A percentile compares a stretch with the other conserved stretches of the same genome.
These are phyloP conservation scores for Rubus idaeus DNA, from an alignment of 306 rosid species.

Conservation along the genomic window DNA sequence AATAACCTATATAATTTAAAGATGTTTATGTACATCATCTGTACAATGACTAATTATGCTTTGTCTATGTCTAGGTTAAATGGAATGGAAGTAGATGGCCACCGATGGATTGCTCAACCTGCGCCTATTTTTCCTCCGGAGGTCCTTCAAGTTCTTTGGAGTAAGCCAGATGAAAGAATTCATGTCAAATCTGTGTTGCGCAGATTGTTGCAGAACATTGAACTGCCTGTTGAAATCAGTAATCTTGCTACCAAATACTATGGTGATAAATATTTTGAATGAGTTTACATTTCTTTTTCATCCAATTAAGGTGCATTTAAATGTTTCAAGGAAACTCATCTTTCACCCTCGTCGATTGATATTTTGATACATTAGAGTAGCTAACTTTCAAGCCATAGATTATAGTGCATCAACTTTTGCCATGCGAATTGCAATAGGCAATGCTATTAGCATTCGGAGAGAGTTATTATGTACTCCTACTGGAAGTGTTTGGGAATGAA, in stretches of 20 bases:
- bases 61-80: constrained; percentile 17
- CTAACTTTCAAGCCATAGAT: background rate
- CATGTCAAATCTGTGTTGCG: constrained; percentile 11
- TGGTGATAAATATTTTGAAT: background rate
- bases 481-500: background rate
- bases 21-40: background rate
- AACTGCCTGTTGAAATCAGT: background rate
- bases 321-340: background rate
- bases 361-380: background rate
- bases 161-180: constrained; percentile 24
- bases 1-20: background rate
- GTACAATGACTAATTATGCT: background rate
- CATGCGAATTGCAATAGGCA: background rate
- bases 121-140: constrained; percentile 26
- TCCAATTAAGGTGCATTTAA: background rate
- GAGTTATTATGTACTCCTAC: background rate
- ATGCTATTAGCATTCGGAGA: background rate
- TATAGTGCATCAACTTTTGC: background rate
- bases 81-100: constrained; percentile 19
- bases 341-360: background rate
- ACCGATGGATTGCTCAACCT: constrained; percentile 25
- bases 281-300: background rate
- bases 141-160: constrained; percentile 22
- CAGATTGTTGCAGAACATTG: background rate
- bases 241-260: constrained; percentile 2